A percentile compares a stretch with the other conserved stretches of the same genome.
Conservation (phyloP, 805 yeast genomes). For the Lipomyces yamanashiensis region DNA sequence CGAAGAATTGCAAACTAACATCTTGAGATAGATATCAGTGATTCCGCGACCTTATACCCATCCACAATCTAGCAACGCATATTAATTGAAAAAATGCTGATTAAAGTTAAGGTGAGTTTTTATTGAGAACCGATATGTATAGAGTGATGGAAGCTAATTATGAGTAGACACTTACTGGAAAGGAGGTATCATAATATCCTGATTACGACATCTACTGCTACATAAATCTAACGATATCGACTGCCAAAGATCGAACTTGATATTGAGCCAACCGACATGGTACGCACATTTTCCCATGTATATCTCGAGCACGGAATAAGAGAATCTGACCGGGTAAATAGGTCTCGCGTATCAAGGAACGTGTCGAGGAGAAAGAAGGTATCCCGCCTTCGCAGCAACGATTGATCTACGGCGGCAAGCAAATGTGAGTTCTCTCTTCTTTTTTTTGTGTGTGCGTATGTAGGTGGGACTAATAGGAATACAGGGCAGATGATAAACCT, state of each 20-base stretch:
- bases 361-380: slow-evolving; percentile 94
- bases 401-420: slow-evolving; percentile 86
- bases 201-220: background rate
- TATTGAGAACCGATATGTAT: background rate
- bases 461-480: too few relatives aligned
- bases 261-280: slow-evolving; percentile 69
- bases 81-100: slow-evolving; percentile 53
- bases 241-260: slow-evolving; percentile 63
- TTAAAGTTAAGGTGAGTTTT: slow-evolving; percentile 61
- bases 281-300: slow-evolving; percentile 39
- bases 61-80: background rate
- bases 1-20: background rate
- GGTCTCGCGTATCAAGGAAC: slow-evolving; percentile 78
- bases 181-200: slow-evolving; percentile 56
- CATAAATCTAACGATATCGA: too few relatives aligned
- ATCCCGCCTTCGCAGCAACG: slow-evolving; percentile 97
- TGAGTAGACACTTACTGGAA: slow-evolving; percentile 70
- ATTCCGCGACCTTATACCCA: background rate
- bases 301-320: background rate
- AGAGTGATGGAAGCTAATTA: background rate
- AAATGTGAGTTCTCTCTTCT: slow-evolving; percentile 61
- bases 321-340: slow-evolving; percentile 20
- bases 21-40: background rate
- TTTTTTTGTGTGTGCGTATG: background rate
- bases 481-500: slow-evolving; percentile 73